These are phyloP conservation scores for Boletus albobrunnescens DNA, from an alignment of 1,284 basidiomycete species.

Conservation along the genomic window DNA sequence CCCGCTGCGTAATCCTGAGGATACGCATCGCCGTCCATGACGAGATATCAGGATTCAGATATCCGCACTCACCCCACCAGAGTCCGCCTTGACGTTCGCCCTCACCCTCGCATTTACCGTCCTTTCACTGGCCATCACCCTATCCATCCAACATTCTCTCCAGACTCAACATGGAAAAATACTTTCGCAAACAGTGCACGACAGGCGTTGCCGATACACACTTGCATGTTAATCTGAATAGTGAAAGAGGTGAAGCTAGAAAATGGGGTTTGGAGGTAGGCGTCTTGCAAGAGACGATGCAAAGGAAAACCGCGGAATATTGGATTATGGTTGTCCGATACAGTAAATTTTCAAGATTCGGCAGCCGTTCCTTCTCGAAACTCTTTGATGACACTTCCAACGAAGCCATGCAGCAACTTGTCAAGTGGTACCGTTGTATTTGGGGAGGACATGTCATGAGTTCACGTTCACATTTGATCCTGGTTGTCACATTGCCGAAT, in stretches of 20 bases:
- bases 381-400: slow-evolving; percentile 71
- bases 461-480: slow-evolving; percentile 28
- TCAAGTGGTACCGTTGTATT: slow-evolving; percentile 77
- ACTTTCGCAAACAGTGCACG: too few relatives aligned
- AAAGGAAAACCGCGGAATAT: slow-evolving; percentile 53
- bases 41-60: too few relatives aligned
- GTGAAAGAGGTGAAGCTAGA: slow-evolving; percentile 64
- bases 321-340: slow-evolving; percentile 7
- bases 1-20: too few relatives aligned
- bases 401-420: slow-evolving; percentile 79
- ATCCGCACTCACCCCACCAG: too few relatives aligned
- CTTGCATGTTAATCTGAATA: too few relatives aligned
- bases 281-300: slow-evolving; percentile 52
- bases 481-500: slow-evolving; percentile 23
- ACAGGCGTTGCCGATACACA: too few relatives aligned
- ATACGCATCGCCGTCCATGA: too few relatives aligned
- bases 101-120: too few relatives aligned
- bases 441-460: slow-evolving; percentile 68
- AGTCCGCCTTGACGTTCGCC: too few relatives aligned
- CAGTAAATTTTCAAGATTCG: slow-evolving; percentile 13
- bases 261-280: slow-evolving; percentile 69
- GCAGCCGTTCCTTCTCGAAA: slow-evolving; percentile 49
- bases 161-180: too few relatives aligned
- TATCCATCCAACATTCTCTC: too few relatives aligned
- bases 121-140: too few relatives aligned